A percentile compares a stretch with the other conserved stretches of the same genome.
Conservation (phyloP, 768 basidiomycete species). For the Amanita brunnescens region DNA sequence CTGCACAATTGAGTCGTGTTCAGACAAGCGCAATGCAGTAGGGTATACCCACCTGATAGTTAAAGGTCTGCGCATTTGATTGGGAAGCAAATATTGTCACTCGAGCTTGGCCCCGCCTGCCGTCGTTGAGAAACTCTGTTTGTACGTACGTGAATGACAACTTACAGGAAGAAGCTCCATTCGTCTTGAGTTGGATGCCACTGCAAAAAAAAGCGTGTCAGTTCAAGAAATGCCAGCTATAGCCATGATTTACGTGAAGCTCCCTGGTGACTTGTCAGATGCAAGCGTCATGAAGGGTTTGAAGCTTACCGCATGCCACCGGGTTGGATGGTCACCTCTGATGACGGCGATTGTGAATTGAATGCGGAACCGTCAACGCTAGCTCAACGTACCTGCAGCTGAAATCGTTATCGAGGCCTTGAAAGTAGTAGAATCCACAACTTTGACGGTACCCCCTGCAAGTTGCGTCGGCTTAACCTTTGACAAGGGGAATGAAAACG, state of each 20-base stretch:
- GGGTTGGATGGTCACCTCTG: conserved; percentile 46
- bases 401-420: conserved; percentile 42
- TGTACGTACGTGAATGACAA: conserved; percentile 6
- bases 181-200: conserved; percentile 68
- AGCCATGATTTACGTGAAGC: conserved; percentile 36
- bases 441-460: conserved; percentile 40
- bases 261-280: conserved; percentile 26
- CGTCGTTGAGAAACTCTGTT: neutral
- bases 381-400: conserved; percentile 24
- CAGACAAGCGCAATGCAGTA: no score
- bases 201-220: conserved; percentile 23
- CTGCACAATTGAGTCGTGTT: conserved; percentile 19
- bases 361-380: no score
- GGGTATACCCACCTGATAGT: conserved; percentile 36
- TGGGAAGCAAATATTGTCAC: conserved; percentile 48
- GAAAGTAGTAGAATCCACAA: conserved; percentile 46
- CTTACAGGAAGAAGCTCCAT: conserved; percentile 53
- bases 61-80: conserved; percentile 47
- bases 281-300: neutral
- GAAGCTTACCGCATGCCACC: conserved; percentile 40
- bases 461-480: conserved; percentile 33
- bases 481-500: conserved; percentile 42
- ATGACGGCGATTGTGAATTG: neutral
- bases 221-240: neutral
- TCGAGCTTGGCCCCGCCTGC: conserved; percentile 43